Conservation (phyloP, 139 green algal species). For the Zygnema circumcarinatum region DNA sequence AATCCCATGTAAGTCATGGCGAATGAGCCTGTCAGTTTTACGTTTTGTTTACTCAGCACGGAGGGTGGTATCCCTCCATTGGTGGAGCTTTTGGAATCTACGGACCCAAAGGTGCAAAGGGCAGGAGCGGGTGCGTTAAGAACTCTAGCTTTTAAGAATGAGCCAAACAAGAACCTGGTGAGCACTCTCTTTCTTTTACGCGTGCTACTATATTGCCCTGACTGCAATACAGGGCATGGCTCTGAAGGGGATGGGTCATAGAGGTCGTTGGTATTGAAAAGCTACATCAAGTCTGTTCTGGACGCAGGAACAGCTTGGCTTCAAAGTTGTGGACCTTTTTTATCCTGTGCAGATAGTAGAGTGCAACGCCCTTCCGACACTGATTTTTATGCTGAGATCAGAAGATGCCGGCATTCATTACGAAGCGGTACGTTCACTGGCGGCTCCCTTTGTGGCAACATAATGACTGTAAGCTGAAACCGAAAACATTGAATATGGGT, state of each 20-base stretch:
- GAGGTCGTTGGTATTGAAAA: too few relatives aligned
- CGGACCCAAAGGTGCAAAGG: slow-evolving; percentile 89
- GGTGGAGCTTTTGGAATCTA: slow-evolving; percentile 81
- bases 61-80: slow-evolving; percentile 92
- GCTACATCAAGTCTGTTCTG: too few relatives aligned
- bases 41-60: slow-evolving; percentile 41
- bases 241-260: too few relatives aligned
- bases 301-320: too few relatives aligned
- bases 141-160: slow-evolving; percentile 98
- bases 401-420: slow-evolving; percentile 93
- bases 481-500: too few relatives aligned
- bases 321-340: too few relatives aligned
- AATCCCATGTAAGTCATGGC: too few relatives aligned
- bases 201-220: too few relatives aligned
- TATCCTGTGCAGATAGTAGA: slow-evolving; percentile 88
- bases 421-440: slow-evolving; percentile 76
- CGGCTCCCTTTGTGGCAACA: not conserved
- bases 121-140: slow-evolving; percentile 86
- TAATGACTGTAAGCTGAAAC: too few relatives aligned
- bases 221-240: too few relatives aligned
- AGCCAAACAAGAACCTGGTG: slow-evolving; percentile 94
- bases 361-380: slow-evolving; percentile 81
- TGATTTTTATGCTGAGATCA: slow-evolving; percentile 94
- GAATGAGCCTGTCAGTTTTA: too few relatives aligned
- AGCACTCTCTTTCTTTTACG: not conserved